These are phyloP conservation scores for Musa beccarii DNA, from an alignment of 176 grass and related monocot genomes.

Conservation along the genomic window DNA sequence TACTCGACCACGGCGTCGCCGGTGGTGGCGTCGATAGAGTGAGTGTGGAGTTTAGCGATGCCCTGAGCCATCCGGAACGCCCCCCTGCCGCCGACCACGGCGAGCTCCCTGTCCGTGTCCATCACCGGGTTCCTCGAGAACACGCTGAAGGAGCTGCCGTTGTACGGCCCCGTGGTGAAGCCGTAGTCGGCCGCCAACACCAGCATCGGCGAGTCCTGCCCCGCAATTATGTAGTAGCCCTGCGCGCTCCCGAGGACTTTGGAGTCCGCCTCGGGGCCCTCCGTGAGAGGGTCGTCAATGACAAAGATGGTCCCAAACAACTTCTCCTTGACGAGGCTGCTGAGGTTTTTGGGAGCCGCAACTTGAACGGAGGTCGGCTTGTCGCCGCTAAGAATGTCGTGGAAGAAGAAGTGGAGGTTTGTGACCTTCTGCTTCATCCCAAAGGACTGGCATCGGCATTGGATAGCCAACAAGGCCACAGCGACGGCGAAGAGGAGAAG, in stretches of 20 bases:
- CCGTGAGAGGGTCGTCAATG: conserved; percentile 31
- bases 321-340: background rate
- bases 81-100: conserved; percentile 46
- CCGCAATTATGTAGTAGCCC: conserved; percentile 16
- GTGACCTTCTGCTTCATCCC: conserved; percentile 6
- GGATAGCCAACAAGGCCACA: too few relatives aligned
- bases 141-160: conserved; percentile 46
- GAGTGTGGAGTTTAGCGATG: conserved; percentile 21
- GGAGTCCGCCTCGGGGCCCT: conserved; percentile 28
- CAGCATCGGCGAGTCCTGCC: conserved; percentile 5
- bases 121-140: conserved; percentile 28
- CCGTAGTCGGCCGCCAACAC: conserved; percentile 37
- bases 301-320: conserved; percentile 6
- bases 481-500: too few relatives aligned
- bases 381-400: conserved; percentile 34
- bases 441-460: too few relatives aligned
- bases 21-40: conserved; percentile 1
- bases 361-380: conserved; percentile 29
- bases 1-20: conserved; percentile 43
- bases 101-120: conserved; percentile 16
- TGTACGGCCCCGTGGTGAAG: conserved; percentile 33
- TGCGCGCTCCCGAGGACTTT: conserved; percentile 38
- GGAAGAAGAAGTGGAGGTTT: conserved; percentile 43
- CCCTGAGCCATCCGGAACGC: conserved; percentile 40
- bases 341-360: background rate